Conservation (phyloP, 768 basidiomycete species). For the Austroboletus festivus region DNA sequence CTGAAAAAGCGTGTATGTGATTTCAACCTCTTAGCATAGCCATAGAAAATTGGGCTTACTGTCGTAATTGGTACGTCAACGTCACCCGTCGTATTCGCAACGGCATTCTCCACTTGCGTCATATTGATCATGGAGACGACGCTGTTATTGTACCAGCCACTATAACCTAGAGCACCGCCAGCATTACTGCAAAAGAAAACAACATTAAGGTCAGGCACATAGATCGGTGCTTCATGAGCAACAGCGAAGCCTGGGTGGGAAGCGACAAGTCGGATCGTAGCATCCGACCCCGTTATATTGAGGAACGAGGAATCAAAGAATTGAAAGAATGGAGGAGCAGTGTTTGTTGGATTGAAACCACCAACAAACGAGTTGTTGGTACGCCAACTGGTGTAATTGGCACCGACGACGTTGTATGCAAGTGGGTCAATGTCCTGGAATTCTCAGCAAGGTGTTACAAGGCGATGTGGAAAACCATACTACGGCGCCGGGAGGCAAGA, state of each 20-base stretch:
- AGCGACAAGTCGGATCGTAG: constrained; percentile 60
- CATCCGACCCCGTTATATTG: constrained; percentile 51
- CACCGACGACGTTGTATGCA: constrained; percentile 50
- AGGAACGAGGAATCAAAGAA: constrained; percentile 54
- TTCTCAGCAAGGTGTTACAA: background rate
- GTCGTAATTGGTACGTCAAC: constrained; percentile 52
- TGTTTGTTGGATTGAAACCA: constrained; percentile 64
- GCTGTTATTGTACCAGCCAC: constrained; percentile 62
- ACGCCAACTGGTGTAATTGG: constrained; percentile 37
- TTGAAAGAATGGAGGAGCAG: constrained; percentile 58
- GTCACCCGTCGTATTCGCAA: constrained; percentile 32
- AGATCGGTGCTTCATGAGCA: constrained; percentile 79
- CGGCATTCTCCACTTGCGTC: constrained; percentile 47
- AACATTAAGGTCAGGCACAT: constrained; percentile 57
- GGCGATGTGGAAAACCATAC: background rate
- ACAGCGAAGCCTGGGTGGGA: constrained; percentile 64
- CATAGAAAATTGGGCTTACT: constrained; percentile 18
- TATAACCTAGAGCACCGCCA: constrained; percentile 63
- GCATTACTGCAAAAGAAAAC: constrained; percentile 72
- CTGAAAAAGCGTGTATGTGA: constrained; percentile 32
- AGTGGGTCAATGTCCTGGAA: too few relatives aligned
- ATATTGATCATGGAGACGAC: constrained; percentile 60
- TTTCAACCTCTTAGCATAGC: background rate
- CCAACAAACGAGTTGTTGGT: constrained; percentile 31
- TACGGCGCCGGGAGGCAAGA: background rate